These are phyloP conservation scores for Schizopora paradoxa DNA, from an alignment of 1,284 basidiomycete genomes.

Conservation along the genomic window DNA sequence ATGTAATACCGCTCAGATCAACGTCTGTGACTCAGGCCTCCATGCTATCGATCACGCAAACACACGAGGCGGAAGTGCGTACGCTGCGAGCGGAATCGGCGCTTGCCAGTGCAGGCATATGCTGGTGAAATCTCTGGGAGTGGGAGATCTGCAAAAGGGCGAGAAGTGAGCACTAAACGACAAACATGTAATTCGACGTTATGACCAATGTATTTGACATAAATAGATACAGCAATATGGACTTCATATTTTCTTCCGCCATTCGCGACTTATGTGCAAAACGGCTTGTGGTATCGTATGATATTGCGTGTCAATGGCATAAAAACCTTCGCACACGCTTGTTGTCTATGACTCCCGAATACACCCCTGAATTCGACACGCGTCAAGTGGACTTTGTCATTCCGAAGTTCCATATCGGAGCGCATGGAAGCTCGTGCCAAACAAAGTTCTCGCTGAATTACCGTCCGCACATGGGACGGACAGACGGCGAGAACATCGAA, in stretches of 20 bases:
- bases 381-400: conserved; percentile 14
- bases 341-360: conserved; percentile 1
- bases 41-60: conserved; percentile 18
- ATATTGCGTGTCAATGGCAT: conserved; percentile 24
- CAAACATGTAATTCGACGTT: not conserved
- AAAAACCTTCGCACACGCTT: conserved; percentile 16
- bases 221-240: conserved; percentile 24
- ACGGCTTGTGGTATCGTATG: conserved; percentile 18
- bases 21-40: not conserved
- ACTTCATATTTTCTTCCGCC: conserved; percentile 21
- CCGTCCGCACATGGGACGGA: conserved; percentile 12
- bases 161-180: conserved; percentile 18
- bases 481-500: conserved; percentile 23
- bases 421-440: conserved; percentile 18
- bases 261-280: not conserved
- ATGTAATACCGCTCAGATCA: not conserved
- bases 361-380: conserved; percentile 7
- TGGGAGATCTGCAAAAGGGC: conserved; percentile 22
- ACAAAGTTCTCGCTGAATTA: conserved; percentile 21
- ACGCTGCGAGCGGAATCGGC: conserved; percentile 17
- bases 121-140: conserved; percentile 11
- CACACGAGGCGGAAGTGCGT: conserved; percentile 4
- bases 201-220: too few relatives aligned
- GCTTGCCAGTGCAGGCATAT: conserved; percentile 17
- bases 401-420: conserved; percentile 22